These are phyloP conservation scores for Liriodendron chinense DNA, from an alignment of 164 flowering plant species.

Conservation along the genomic window DNA sequence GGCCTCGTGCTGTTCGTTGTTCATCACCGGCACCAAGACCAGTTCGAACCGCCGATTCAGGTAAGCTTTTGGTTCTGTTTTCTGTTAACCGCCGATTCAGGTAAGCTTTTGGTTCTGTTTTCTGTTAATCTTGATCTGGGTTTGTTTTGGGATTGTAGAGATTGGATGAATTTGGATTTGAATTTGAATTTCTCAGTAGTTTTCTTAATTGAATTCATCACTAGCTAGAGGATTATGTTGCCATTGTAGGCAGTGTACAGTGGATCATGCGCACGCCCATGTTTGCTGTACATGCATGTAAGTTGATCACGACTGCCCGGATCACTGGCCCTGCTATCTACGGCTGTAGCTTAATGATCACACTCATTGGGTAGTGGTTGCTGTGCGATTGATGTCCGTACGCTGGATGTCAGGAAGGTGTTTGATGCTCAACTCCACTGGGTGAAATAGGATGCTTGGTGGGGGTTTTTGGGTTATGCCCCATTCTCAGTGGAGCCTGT, in stretches of 20 bases:
- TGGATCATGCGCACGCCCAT: no score
- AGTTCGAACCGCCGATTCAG: neutral
- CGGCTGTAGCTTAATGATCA: neutral
- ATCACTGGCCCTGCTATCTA: neutral
- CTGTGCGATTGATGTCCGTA: no score
- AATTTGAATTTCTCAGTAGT: neutral
- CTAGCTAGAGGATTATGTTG: no score
- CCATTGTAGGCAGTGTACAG: no score
- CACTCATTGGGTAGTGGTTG: neutral
- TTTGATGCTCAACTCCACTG: no score
- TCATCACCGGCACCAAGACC: conserved; percentile 1
- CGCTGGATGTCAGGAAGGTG: no score
- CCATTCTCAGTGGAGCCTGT: neutral
- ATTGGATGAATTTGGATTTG: neutral
- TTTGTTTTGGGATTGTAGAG: neutral
- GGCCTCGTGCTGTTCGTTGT: neutral
- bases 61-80: neutral
- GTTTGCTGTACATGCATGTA: neutral
- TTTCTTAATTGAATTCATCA: neutral
- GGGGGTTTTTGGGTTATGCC: neutral
- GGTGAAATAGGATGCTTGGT: neutral
- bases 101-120: neutral
- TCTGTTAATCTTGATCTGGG: neutral
- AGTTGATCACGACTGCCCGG: neutral
- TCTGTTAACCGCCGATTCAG: neutral